These are phyloP conservation scores for Mycena polygramma DNA, from an alignment of 768 basidiomycete species.

Conservation along the genomic window DNA sequence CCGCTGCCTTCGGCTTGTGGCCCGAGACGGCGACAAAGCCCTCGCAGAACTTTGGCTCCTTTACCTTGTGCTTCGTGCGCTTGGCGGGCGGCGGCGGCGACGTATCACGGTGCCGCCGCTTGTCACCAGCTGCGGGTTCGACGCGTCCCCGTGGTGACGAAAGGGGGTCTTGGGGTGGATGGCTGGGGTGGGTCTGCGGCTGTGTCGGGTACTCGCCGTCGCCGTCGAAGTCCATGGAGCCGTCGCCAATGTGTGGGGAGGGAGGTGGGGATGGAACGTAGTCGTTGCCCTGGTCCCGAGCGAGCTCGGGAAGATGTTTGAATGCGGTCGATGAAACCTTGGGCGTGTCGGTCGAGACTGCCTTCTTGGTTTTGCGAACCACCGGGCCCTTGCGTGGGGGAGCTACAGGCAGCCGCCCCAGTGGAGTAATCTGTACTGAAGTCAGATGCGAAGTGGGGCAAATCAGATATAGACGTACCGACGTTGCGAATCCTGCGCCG, in stretches of 20 bases:
- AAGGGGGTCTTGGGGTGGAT: too few relatives aligned
- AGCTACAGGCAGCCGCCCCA: not conserved
- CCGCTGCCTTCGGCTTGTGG: constrained; percentile 2
- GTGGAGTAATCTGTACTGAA: not conserved
- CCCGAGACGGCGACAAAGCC: not conserved
- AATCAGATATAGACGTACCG: too few relatives aligned
- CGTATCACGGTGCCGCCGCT: not conserved
- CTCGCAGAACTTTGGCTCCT: constrained; percentile 16
- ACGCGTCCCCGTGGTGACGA: too few relatives aligned
- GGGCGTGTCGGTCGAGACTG: not conserved
- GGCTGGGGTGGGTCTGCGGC: too few relatives aligned
- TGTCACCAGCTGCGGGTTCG: not conserved
- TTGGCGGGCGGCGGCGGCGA: constrained; percentile 2
- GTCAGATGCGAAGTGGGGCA: too few relatives aligned
- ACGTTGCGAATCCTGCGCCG: too few relatives aligned
- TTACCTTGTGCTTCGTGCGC: not conserved
- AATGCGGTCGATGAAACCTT: not conserved
- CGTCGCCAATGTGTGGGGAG: too few relatives aligned
- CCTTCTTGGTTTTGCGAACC: not conserved
- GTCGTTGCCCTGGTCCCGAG: not conserved
- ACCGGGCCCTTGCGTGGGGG: not conserved
- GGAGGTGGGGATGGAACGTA: not conserved
- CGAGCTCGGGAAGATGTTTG: not conserved
- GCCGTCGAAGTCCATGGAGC: too few relatives aligned
- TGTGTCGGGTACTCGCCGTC: not conserved